Evolutionary conservation across 495 filamentous ascomycete genomes (phyloP), one percentile per base, ranked within the genome.

Genomic region (Evansstolkia leycettana): DNA sequence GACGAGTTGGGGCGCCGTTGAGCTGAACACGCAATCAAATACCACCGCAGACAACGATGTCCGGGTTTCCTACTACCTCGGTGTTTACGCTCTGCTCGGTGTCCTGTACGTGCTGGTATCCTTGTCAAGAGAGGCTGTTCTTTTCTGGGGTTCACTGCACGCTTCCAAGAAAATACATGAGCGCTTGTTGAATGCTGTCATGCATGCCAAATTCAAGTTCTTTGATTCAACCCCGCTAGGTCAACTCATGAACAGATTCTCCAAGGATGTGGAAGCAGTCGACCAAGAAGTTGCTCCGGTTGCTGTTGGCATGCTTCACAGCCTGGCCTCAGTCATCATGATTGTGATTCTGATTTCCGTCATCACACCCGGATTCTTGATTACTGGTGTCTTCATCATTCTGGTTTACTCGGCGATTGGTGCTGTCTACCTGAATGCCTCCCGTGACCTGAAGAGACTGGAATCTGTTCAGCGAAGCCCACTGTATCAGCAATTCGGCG

Each of bases 231-330:
- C 92, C 2, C 92, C 92, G 5, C 73, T 95, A 0, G 92, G 92
- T 9, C 90, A 95, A 56, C 70, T 99, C 43, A 96, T 96, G 82
- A 99, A 99, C 55, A 72, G 92, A 25, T 99, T 99, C 58, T 95
- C 89, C 42, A 96, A 95, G 56, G 92, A 96, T 56, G 69, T 96
- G 17, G 90, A 99, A 52, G 76, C 86, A 4, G 67, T 99, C 39
- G 92, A 99, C 42, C 92, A 99, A 55, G 90, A 96, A 52, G 82
- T 96, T 37, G 87, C 90, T 1, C 83, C 88, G 13, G 75, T 94
- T 36, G 87, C 92, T 14, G 82, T 85, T 33, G 78, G 80, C 15
- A 74, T 81, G 51, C 65, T 84, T 24, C 62, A 66, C 40, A 73
- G 81, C 48, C 43, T 84, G 18, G 78, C 72, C 4, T 79, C 78